These are phyloP conservation scores for Thalia dealbata DNA, from an alignment of 176 grass and related monocot genomes.

Conservation along the genomic window DNA sequence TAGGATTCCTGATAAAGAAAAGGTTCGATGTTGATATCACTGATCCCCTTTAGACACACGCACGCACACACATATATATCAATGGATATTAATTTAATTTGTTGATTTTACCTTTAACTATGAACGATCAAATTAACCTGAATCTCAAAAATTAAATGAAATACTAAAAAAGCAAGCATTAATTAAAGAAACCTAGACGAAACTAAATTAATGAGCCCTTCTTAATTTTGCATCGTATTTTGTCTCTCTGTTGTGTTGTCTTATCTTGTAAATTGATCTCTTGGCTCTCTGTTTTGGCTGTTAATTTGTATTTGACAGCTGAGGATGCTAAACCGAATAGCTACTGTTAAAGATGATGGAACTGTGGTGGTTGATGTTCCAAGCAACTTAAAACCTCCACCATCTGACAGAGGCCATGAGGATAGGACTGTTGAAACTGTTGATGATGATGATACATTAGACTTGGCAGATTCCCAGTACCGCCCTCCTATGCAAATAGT, in stretches of 20 bases:
- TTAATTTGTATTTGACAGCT: slow-evolving; percentile 49
- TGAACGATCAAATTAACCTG: no score
- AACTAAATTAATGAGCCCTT: no score
- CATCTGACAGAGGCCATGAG: slow-evolving; percentile 22
- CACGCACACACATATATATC: no score
- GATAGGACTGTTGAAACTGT: slow-evolving; percentile 34
- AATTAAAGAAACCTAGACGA: no score
- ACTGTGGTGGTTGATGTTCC: slow-evolving; percentile 90
- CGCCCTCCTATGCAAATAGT: slow-evolving; percentile 83
- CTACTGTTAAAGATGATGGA: slow-evolving; percentile 81
- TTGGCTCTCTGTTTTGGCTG: neutral
- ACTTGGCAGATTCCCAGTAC: slow-evolving; percentile 51
- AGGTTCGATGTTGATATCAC: slow-evolving; percentile 27
- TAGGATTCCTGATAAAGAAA: slow-evolving; percentile 61
- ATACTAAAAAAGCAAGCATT: no score
- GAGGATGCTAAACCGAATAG: slow-evolving; percentile 75
- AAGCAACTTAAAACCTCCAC: slow-evolving; percentile 43
- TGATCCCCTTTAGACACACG: neutral
- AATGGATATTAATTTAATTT: no score
- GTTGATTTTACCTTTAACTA: no score
- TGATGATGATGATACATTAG: slow-evolving; percentile 40
- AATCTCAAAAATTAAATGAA: no score
- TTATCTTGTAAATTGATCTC: neutral
- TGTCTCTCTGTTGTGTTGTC: neutral
- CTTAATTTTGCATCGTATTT: neutral